A percentile compares a stretch with the other conserved stretches of the same genome.
phyloP scores from a whole-genome alignment of 75 land plant species.

The Chamaecyparis obtusa region DNA sequence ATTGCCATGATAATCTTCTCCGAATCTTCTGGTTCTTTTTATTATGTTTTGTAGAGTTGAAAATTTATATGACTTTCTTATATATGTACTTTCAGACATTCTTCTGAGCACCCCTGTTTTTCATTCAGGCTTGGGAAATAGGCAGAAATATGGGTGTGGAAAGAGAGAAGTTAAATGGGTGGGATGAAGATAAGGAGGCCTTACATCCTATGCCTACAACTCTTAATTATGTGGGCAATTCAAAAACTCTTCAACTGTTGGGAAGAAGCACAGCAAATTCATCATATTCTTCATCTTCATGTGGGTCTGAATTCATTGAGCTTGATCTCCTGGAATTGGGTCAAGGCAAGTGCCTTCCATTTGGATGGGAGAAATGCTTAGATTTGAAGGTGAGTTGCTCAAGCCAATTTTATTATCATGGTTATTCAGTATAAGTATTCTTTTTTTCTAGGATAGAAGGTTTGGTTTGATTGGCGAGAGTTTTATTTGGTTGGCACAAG shows the following conservation, averaged over 20 bases:
- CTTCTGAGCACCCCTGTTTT: too few relatives aligned
- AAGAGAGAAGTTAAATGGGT: background rate
- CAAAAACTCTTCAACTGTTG: background rate
- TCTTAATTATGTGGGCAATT: background rate
- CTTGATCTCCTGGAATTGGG: background rate
- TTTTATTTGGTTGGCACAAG: too few relatives aligned
- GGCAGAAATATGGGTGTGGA: background rate
- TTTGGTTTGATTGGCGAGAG: too few relatives aligned
- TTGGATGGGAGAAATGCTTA: slow-evolving; percentile 2
- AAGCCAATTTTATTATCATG: background rate
- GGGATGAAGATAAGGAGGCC: background rate
- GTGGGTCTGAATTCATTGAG: background rate
- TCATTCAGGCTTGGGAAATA: background rate
- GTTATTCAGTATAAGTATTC: background rate
- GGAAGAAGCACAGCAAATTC: background rate
- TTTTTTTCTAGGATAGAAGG: too few relatives aligned
- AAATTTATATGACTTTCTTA: too few relatives aligned
- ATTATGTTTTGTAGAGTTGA: too few relatives aligned
- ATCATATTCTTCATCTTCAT: background rate
- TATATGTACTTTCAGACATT: too few relatives aligned
- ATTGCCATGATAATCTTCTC: background rate
- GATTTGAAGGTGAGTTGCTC: background rate
- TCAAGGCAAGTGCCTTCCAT: background rate
- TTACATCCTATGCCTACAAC: background rate
- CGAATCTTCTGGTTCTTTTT: background rate